Base-by-base conservation (phyloP, 345 rosid species). In the Salix udensis region DNA sequence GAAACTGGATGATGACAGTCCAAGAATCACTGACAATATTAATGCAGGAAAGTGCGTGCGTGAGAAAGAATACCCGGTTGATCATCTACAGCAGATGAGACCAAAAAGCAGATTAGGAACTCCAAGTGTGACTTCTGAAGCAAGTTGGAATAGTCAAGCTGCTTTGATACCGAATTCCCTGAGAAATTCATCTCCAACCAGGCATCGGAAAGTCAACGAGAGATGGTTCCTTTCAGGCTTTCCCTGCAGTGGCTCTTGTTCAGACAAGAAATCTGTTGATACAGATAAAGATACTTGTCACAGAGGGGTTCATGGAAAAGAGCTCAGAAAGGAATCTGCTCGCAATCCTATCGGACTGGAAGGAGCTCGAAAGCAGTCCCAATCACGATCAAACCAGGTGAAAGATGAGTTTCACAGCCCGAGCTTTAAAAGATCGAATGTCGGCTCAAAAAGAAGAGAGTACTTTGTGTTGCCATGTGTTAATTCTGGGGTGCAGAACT, bases 181-280 rank as follows among this genome's bases (percentile, higher is more conserved):
- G 78, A 70, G 68, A 58, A 80, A 40, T 72, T 78, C 76, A 18
- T 69, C 80, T 30, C 80, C 36, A 26, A 80, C 60, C 46, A 77
- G 71, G 80, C 81, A 71, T 28, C 86, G 74, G 74, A 84, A 73
- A 74, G 72, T 34, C 11, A 77, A 72, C 23, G 85, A 80, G 26
- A 82, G 82, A 65, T 66, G 88, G 76, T 84, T 86, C 65, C 85
- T 88, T 28, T 70, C 84, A 4, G 79, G 70, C 13, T 80, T 91
- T 74, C 66, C 87, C 80, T 89, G 96, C 82, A 65, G 21, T 8
- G 84, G 91, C 16, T 79, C 85, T 58, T 89, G 96, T 55, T 58
- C 80, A 1, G 86, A 88, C 67, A 82, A 78, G 73, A 86, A 91
- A 77, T 87, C 96, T 28, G 84, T 82, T 73, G 14, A 23, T 21